Conservation (phyloP, 2,329 filamentous ascomycete genomes). For the Chrysosporium keratinophilum region DNA sequence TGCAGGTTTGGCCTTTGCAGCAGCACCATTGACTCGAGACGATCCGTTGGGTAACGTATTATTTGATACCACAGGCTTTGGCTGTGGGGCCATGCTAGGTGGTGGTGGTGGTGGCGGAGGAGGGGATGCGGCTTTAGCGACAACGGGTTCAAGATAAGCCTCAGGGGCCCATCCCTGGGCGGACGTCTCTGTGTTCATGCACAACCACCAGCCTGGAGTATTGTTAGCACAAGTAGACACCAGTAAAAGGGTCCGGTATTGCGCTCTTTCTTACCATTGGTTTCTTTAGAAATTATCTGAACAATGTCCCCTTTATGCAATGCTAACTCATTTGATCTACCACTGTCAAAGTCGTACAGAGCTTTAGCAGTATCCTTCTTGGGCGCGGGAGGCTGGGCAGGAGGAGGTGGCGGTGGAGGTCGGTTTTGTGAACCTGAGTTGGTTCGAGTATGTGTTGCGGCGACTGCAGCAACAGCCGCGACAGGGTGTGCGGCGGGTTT, state of each 20-base stretch:
- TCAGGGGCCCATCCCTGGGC: conserved; percentile 91
- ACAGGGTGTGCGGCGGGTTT: conserved; percentile 39
- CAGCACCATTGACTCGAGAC: conserved; percentile 28
- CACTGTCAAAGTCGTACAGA: conserved; percentile 81
- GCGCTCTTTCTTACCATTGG: conserved; percentile 61
- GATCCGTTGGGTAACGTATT: conserved; percentile 30
- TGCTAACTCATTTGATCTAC: conserved; percentile 74
- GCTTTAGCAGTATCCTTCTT: conserved; percentile 76
- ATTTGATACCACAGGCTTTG: conserved; percentile 52
- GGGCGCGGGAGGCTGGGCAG: conserved; percentile 48
- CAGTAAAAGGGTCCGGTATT: background rate
- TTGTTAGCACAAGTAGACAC: conserved; percentile 22
- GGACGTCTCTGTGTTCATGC: conserved; percentile 56
- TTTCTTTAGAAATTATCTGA: conserved; percentile 86
- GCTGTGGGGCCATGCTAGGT: conserved; percentile 40
- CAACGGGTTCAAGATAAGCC: conserved; percentile 75
- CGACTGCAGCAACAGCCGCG: conserved; percentile 26
- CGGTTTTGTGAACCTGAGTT: conserved; percentile 48
- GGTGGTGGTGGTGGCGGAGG: conserved; percentile 53
- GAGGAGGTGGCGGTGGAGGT: conserved; percentile 56
- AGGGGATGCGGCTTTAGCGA: conserved; percentile 46
- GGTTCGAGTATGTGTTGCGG: conserved; percentile 47
- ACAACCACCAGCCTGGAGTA: conserved; percentile 82
- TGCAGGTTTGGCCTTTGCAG: conserved; percentile 53
- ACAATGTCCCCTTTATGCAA: conserved; percentile 71